Evolutionary conservation across 768 basidiomycete species (phyloP).

Genomic region (Russula brevipes): DNA sequence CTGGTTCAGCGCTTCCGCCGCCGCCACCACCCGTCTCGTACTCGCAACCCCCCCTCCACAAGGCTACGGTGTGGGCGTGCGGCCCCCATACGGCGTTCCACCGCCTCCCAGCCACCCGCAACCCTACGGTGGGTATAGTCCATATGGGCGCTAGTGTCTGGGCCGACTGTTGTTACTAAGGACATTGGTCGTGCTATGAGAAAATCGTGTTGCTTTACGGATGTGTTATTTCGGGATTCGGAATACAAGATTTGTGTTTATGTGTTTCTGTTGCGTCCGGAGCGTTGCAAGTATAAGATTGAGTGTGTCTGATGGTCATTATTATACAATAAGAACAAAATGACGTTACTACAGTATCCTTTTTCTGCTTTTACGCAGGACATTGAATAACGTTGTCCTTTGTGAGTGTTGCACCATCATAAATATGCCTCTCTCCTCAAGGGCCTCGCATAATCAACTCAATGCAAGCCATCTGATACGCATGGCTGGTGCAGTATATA

Average conservation of each 20-base stretch:
- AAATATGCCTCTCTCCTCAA: too few relatives aligned
- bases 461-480: too few relatives aligned
- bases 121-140: conserved; percentile 30
- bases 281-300: neutral
- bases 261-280: neutral
- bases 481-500: too few relatives aligned
- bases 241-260: neutral
- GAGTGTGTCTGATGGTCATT: conserved; percentile 8
- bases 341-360: neutral
- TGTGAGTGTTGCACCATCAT: too few relatives aligned
- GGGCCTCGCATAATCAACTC: too few relatives aligned
- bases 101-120: conserved; percentile 31
- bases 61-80: conserved; percentile 10
- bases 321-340: neutral
- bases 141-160: conserved; percentile 32
- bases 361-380: neutral
- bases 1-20: conserved; percentile 28
- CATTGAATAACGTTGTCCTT: neutral
- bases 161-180: neutral
- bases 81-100: conserved; percentile 15
- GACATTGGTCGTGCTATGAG: conserved; percentile 14
- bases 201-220: neutral
- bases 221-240: neutral
- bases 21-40: conserved; percentile 31
- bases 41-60: conserved; percentile 27